Evolutionary conservation across 2,329 filamentous ascomycete species (phyloP), one percentile per base, ranked within the genome.

Genomic region (Fusarium sp.): DNA sequence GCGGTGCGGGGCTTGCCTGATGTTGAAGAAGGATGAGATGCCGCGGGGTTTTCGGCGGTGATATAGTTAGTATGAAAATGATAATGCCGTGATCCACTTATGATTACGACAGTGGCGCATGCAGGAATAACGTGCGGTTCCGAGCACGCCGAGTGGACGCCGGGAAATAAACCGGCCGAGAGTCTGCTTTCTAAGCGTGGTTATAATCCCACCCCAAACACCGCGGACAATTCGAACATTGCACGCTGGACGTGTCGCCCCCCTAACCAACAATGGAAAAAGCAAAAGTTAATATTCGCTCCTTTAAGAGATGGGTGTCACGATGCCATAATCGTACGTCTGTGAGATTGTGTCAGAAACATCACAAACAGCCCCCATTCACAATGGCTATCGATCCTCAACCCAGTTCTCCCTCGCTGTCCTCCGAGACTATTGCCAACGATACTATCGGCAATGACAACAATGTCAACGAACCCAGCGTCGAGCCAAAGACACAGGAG

Each of bases 31-130:
- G 5, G 3, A 3, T n/a, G 24, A 32, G 61, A 48, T 26, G 48
- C 66, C 66, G 48, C 64, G 66, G 66, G 30, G 14, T 18, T 69
- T 63, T 68, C 24, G n/a, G 4, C 44, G 47, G 55, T 17, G 4
- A 26, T 54, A 54, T 54, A 36, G 35, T 35, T 35, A 35, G 32
- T 35, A 35, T 35, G 32, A 35, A 1, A 28, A 3, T 3, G 6
- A 13, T 26, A 48, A 10, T 24, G 10, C 55, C 55, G 55, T 8
- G 39, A 8, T 26, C 55, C 41, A 48, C 55, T 58, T 26, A 35
- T n/a, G 1, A 39, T 35, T 35, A 48, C 26, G 36, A 50, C 28
- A 14, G 14, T 24, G 41, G 17, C 51, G 24, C 24, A 17, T 54
- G 24, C 51, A 39, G 24, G 20, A 39, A 39, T 28, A 54, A 28